Evolutionary conservation across 345 rosid species (phyloP).

Genomic region (Salix dunnii): DNA sequence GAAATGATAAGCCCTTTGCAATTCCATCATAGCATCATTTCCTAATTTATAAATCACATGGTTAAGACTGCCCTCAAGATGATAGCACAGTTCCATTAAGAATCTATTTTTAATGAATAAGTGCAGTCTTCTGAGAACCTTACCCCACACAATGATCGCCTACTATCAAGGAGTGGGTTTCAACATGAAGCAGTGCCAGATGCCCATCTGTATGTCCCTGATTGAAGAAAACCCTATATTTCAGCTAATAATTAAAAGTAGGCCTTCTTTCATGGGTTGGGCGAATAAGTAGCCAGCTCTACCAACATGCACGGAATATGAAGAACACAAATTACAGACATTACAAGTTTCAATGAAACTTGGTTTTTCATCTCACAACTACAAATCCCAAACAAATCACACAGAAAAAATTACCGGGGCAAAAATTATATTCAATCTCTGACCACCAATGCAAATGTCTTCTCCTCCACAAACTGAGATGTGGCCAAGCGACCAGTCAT

Average conservation of each 20-base stretch:
- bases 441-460: slow-evolving; percentile 72
- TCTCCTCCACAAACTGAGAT: slow-evolving; percentile 73
- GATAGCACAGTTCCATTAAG: not conserved
- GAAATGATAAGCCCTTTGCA: not conserved
- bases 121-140: slow-evolving; percentile 23
- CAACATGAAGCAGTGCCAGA: slow-evolving; percentile 59
- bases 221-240: slow-evolving; percentile 10
- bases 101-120: not conserved
- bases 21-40: not conserved
- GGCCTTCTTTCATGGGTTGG: not conserved
- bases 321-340: too few species aligned
- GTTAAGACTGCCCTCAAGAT: not conserved
- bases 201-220: slow-evolving; percentile 99
- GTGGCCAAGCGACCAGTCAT: slow-evolving; percentile 63
- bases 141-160: slow-evolving; percentile 98
- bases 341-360: too few species aligned
- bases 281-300: not conserved
- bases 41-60: not conserved
- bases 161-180: slow-evolving; percentile 64
- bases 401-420: slow-evolving; percentile 54
- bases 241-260: not conserved
- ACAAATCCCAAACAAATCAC: not conserved
- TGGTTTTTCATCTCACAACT: not conserved
- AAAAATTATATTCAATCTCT: slow-evolving; percentile 54
- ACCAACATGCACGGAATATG: too few species aligned